Base-by-base conservation (phyloP, 2,329 filamentous ascomycete species). In the Cercospora janseana region DNA sequence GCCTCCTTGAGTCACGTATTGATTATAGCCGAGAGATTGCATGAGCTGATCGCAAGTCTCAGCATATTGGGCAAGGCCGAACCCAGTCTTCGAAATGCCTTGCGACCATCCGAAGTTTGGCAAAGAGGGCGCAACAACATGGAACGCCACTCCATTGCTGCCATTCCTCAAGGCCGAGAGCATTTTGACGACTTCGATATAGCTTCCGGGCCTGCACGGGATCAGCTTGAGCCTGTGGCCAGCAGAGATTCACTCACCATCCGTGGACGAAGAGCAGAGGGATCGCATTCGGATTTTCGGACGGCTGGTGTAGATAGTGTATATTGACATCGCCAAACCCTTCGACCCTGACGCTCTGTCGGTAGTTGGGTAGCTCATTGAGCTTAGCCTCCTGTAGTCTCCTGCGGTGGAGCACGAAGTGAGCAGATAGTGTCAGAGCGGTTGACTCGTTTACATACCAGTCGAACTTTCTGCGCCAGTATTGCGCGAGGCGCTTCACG, bases 231-330 rank as follows among this genome's bases (percentile, higher is more conserved):
- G 20, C 20, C 12, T 9, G 3, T 23, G 16, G 3, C 16, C 16
- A 12, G 8, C 21, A 23, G 26, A 5, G 35, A 20, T 26, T 7
- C 12, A 6, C 35, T 24, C 26, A 40, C 64, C 76, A 87, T 10
- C 83, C 83, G 62, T 87, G 84, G n/a, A 75, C 73, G 63, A 88
- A 87, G 1, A 88, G 64, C 23, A 88, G 62, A 0, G 85, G 84
- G 32, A 88, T 79, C 1, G 81, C 81, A 15, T 72, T 71, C 1
- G 73, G 58, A 2, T 70, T 70, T 1, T 67, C 62, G 58, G 77
- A 81, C 45, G 66, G 72, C 57, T 83, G 73, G 61, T 86, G 80
- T 2, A 87, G 65, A 62, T 83, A 86, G 67, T 88, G 85, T 3
- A 87, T 71, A 26, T 82, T 72, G 41, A 86, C 62, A 0, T 74